Evolutionary conservation across 495 filamentous ascomycete species (phyloP), one percentile per base, ranked within the genome.

Genomic region (Xylaria acuta): DNA sequence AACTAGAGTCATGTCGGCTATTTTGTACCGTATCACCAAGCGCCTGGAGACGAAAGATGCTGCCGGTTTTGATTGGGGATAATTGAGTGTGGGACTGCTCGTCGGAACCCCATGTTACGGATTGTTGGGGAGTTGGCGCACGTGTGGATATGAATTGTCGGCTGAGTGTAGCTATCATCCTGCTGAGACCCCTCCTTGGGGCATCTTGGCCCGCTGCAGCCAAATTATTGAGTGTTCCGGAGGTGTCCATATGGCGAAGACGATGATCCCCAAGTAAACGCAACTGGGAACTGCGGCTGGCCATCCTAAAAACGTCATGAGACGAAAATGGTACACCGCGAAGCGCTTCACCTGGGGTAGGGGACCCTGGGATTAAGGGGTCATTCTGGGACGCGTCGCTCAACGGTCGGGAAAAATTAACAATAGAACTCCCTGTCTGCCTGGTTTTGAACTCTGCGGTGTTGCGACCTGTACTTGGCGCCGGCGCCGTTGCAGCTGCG

Each of bases 11-110:
- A 18, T 53, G 34, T 7, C 76, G 72, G n/a, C 54, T 71, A 32
- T 68, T 71, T 69, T 47, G 53, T 25, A 74, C 75, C n/a, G 40
- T 74, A 40, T 75, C 36, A 9, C 77, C 75, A 12, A 77, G 69
- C 4, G 60, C 60, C 51, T 72, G 74, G 8, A 79, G 74, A n/a
- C 43, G 73, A 30, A 70, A 47, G 3, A 78, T 70, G 49, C 71
- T 78, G 14, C 63, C 70, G 12, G 70, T 64, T 30, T 51, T 72
- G 27, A 72, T 67, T 3, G 70, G 70, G 0, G 70, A 64, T 30
- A 66, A 14, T 30, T 47, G 51, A 38, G 36, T 40, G 11, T 25
- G 25, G 6, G 27, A 43, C 20, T 58, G 62, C 38, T 45, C 62
- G 12, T 51, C 40, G 20, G 63, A 32, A 20, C 2, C 41, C 63